Base-by-base conservation (phyloP, 495 filamentous ascomycete species). In the Penicillium robsamsonii region DNA sequence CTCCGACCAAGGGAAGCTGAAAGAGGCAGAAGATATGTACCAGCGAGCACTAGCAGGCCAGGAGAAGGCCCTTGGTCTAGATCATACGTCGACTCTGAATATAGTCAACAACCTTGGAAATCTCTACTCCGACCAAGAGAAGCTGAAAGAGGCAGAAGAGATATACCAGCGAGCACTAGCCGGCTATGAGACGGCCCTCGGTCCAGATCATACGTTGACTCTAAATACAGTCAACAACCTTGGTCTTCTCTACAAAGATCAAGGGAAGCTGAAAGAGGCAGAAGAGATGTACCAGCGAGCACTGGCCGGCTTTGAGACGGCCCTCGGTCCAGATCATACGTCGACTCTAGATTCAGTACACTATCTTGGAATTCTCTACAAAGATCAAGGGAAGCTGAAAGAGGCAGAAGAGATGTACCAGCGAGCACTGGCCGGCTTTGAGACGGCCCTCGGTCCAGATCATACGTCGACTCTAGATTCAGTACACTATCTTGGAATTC, bases 371-470 rank as follows among this genome's bases (percentile, higher is more conserved):
- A n/a, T 0, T 56, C 64, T 78, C 53, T 76, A 72, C 54, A 0
- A 0, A 0, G 17, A 67, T 41, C 70, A 75, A 52, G 70, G 68
- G n/a, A 74, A 72, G 63, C 55, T 72, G 54, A 45, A 59, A 1
- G 61, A 76, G 60, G 70, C 75, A 56, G 72, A 76, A 57, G 43
- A 65, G 46, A 69, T 74, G 58, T 75, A 70, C 55, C 43, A 59
- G 46, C 59, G 67, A 47, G 68, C 61, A 42, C 53, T 65, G 20
- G 57, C 31, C 62, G 66, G 63, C 44, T 57, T 65, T 1, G 66
- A 76, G 60, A 75, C 74, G 51, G 65, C 66, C 30, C 58, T 70
- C 0, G 72, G 75, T 37, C 61, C 57, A 13, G 65, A 72, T 31
- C 65, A 77, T 56, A 63, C 27, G 15, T 70, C 61, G 25, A 75